phyloP scores from a whole-genome alignment of 345 rosid genomes.

The Passiflora organensis region DNA sequence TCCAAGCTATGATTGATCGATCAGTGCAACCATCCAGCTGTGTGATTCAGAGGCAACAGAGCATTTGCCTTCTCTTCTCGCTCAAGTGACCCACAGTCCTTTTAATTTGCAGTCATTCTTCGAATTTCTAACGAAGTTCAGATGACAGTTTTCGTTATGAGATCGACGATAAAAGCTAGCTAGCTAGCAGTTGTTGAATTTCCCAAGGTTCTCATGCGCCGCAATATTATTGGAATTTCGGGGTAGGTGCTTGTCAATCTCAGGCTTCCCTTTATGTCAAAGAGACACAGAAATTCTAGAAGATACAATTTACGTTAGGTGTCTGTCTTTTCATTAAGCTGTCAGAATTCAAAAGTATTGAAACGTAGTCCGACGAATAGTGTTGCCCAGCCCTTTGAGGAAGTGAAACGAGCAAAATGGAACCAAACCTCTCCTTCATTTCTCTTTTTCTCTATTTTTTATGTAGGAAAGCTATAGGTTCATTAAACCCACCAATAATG shows the following conservation, averaged over 20 bases:
- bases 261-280: background rate
- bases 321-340: constrained; percentile 1
- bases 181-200: constrained; percentile 19
- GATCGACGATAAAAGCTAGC: no score
- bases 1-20: no score
- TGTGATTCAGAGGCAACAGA: no score
- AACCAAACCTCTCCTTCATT: no score
- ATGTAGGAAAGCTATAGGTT: no score
- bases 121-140: background rate
- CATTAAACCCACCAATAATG: no score
- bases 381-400: background rate
- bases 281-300: background rate
- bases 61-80: background rate
- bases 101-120: background rate
- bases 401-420: no score
- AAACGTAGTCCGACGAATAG: background rate
- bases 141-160: constrained; percentile 4
- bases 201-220: background rate
- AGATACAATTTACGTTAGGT: background rate
- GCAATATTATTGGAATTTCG: background rate
- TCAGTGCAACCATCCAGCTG: no score
- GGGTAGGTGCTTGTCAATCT: constrained; percentile 25
- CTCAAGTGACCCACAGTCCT: background rate
- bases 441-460: no score
- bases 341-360: background rate